Evolutionary conservation across 1,284 basidiomycete species (phyloP).

Genomic region (Sporisorium iseilematis-ciliati): DNA sequence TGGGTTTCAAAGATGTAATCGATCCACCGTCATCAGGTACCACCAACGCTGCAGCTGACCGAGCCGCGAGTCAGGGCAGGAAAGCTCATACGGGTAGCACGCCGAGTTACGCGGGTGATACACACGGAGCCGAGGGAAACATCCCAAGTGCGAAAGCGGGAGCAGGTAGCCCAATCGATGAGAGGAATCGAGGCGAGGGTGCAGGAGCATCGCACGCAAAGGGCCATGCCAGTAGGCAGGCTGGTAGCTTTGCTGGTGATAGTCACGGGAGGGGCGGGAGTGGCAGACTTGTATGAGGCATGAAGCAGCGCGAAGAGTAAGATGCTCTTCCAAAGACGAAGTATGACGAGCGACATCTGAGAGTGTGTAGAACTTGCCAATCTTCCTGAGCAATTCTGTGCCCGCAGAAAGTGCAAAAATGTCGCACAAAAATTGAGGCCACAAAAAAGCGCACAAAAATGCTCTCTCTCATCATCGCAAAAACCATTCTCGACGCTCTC

Average conservation of each 20-base stretch:
- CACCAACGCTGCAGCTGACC: conserved; percentile 17
- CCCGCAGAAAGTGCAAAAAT: background rate
- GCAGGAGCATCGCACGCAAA: conserved; percentile 10
- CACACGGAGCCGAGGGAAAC: conserved; percentile 21
- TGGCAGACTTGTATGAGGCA: conserved; percentile 18
- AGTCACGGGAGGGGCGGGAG: conserved; percentile 8
- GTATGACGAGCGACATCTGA: background rate
- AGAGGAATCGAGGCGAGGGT: conserved; percentile 14
- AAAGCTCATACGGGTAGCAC: conserved; percentile 4
- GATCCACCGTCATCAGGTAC: conserved; percentile 2
- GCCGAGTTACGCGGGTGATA: conserved; percentile 31
- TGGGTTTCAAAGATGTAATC: conserved; percentile 58
- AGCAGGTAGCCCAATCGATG: conserved; percentile 15
- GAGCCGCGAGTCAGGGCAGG: conserved; percentile 10
- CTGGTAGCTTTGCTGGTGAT: conserved; percentile 28
- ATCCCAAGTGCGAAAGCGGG: conserved; percentile 17
- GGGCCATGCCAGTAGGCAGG: conserved; percentile 24
- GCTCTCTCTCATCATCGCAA: background rate
- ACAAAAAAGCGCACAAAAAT: conserved; percentile 1
- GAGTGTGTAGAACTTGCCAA: too few relatives aligned
- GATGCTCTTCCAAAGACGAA: too few relatives aligned
- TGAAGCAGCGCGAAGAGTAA: too few relatives aligned
- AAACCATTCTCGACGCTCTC: background rate
- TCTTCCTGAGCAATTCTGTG: too few relatives aligned
- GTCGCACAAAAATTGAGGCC: background rate